Percentiles rank a stretch among this genome's conserved stretches.
phyloP scores from a whole-genome alignment of 78 protist species.

The Cavenderia fasciculata region DNA sequence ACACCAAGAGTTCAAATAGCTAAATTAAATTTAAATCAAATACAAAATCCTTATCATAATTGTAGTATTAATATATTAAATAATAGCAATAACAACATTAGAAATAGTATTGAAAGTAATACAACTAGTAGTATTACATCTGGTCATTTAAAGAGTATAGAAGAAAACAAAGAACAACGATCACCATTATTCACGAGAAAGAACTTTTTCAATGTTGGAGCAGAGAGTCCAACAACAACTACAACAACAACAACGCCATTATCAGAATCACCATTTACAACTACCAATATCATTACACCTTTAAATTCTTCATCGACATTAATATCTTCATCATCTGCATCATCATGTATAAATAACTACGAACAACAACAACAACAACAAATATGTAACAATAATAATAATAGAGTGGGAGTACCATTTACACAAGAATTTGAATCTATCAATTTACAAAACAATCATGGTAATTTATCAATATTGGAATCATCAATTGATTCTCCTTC shows the following conservation, averaged over 20 bases:
- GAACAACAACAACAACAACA: background rate
- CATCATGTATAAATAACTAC: background rate
- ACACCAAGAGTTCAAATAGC: too few relatives aligned
- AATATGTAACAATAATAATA: background rate
- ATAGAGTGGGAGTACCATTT: background rate
- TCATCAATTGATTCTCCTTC: slow-evolving; percentile 3
- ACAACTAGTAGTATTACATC: background rate
- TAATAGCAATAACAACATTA: too few relatives aligned
- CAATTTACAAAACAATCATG: background rate
- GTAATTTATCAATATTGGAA: background rate
- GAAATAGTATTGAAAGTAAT: too few relatives aligned
- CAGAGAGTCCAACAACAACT: background rate
- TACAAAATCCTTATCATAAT: too few relatives aligned
- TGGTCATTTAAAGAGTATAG: too few relatives aligned
- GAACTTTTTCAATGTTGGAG: slow-evolving; percentile 5
- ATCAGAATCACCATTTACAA: background rate
- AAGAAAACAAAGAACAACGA: slow-evolving; percentile 5
- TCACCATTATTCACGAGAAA: slow-evolving; percentile 22
- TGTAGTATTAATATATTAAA: too few relatives aligned
- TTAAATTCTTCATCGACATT: background rate
- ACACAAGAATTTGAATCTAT: background rate
- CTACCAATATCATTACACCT: background rate
- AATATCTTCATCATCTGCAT: background rate
- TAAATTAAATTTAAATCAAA: too few relatives aligned
- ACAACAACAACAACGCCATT: background rate